phyloP scores from a whole-genome alignment of 352 stramenopile species.

The Globisporangium canariense region DNA sequence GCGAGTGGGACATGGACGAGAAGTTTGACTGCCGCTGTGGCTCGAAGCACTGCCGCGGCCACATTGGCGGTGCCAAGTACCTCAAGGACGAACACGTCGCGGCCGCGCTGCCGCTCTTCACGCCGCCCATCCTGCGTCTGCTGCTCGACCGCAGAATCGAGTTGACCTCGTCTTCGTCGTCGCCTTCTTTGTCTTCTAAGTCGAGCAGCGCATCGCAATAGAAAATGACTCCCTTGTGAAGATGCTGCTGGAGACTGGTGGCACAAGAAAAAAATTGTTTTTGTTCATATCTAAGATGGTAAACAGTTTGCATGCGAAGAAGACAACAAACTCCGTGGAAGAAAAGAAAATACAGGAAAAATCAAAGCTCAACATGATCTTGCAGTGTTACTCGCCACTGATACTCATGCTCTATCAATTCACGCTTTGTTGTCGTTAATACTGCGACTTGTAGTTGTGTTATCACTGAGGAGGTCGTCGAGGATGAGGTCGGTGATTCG shows the following conservation, averaged over 20 bases:
- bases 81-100: slow-evolving; percentile 53
- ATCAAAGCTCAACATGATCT: neutral
- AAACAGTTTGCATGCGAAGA: neutral
- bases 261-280: neutral
- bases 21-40: slow-evolving; percentile 87
- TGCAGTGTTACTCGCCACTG: no score
- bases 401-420: no score
- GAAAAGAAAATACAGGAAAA: slow-evolving; percentile 3
- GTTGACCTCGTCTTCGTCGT: neutral
- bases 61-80: slow-evolving; percentile 83
- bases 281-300: slow-evolving; percentile 17
- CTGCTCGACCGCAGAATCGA: slow-evolving; percentile 54
- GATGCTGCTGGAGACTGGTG: neutral
- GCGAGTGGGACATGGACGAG: slow-evolving; percentile 91
- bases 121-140: slow-evolving; percentile 61
- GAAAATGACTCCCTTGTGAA: neutral
- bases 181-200: neutral
- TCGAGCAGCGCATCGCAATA: slow-evolving; percentile 4
- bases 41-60: slow-evolving; percentile 46
- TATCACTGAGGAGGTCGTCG: slow-evolving; percentile 25
- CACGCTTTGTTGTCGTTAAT: no score
- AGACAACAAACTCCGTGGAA: no score
- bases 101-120: slow-evolving; percentile 64
- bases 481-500: slow-evolving; percentile 33
- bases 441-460: neutral